Evolutionary conservation across 1,284 basidiomycete species (phyloP).

Genomic region (Pisolithus thermaeus): DNA sequence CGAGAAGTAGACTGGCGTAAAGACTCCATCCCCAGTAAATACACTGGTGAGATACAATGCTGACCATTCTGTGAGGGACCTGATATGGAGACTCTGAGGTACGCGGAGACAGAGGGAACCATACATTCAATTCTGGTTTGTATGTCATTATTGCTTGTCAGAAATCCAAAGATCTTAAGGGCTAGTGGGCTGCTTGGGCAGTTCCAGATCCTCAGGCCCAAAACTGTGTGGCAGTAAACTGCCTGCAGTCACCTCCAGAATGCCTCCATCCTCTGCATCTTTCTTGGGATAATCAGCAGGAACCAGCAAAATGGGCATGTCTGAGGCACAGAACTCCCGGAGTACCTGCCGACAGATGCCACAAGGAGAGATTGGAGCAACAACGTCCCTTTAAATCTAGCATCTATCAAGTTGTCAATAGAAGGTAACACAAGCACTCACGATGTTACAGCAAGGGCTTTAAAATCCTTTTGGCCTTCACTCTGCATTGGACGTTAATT

Average conservation of each 20-base stretch:
- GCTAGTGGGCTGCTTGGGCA: not conserved
- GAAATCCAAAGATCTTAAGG: too few relatives aligned
- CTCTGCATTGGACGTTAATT: constrained; percentile 49
- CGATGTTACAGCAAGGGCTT: constrained; percentile 72
- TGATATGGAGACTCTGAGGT: too few relatives aligned
- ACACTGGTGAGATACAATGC: too few relatives aligned
- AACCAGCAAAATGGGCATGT: constrained; percentile 77
- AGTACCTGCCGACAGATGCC: constrained; percentile 91
- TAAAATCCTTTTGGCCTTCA: constrained; percentile 62
- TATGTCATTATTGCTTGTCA: too few relatives aligned
- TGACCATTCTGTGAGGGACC: too few relatives aligned
- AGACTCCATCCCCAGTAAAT: too few relatives aligned
- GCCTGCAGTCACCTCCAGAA: constrained; percentile 63
- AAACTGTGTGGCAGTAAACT: constrained; percentile 84
- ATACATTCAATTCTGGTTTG: too few relatives aligned
- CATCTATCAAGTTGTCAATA: not conserved
- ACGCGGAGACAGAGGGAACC: too few relatives aligned
- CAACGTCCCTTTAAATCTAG: constrained; percentile 49
- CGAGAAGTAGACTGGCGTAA: too few relatives aligned
- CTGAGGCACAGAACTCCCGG: constrained; percentile 77
- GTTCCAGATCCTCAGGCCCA: constrained; percentile 73
- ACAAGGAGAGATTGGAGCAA: constrained; percentile 70
- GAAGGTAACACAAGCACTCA: constrained; percentile 30
- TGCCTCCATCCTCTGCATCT: constrained; percentile 33
- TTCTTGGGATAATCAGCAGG: constrained; percentile 58